phyloP scores from a whole-genome alignment of 2,329 filamentous ascomycete species.

The Bisporella sp. region DNA sequence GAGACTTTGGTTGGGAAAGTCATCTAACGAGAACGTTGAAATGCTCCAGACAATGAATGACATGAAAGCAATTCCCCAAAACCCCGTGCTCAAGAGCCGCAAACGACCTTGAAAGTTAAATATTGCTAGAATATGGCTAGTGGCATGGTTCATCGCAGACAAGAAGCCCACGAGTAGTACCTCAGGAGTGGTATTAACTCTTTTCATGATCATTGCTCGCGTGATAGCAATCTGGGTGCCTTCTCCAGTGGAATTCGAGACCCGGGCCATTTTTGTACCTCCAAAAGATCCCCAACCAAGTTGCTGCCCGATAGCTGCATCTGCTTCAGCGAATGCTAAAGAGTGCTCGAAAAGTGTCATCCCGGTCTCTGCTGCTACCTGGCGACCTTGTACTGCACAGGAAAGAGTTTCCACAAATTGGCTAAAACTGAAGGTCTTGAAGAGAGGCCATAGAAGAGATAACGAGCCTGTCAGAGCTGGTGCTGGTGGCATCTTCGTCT shows the following conservation, averaged over 20 bases:
- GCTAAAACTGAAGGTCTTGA: conserved; percentile 62
- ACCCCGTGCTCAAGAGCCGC: conserved; percentile 76
- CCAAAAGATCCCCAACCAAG: conserved; percentile 59
- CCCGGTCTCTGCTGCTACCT: conserved; percentile 76
- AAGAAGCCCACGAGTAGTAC: conserved; percentile 80
- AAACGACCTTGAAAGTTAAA: conserved; percentile 72
- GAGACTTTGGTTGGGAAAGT: conserved; percentile 56
- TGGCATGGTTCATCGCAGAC: conserved; percentile 83
- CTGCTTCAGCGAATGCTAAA: conserved; percentile 90
- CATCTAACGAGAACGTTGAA: conserved; percentile 51
- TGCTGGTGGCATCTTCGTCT: conserved; percentile 4
- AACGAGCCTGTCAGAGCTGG: conserved; percentile 57
- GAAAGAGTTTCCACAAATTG: conserved; percentile 86
- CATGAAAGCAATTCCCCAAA: conserved; percentile 93
- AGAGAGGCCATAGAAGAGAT: conserved; percentile 67
- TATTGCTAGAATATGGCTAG: conserved; percentile 75
- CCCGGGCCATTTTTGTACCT: conserved; percentile 13
- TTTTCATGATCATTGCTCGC: conserved; percentile 62
- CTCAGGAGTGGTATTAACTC: conserved; percentile 84
- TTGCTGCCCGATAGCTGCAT: conserved; percentile 76
- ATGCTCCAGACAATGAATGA: conserved; percentile 74
- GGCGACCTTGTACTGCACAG: conserved; percentile 79
- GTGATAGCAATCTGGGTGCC: conserved; percentile 43
- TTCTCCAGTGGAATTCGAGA: conserved; percentile 20
- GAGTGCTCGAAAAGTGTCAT: conserved; percentile 98